Conservation (phyloP, 106 monocot species). For the Acorus gramineus region DNA sequence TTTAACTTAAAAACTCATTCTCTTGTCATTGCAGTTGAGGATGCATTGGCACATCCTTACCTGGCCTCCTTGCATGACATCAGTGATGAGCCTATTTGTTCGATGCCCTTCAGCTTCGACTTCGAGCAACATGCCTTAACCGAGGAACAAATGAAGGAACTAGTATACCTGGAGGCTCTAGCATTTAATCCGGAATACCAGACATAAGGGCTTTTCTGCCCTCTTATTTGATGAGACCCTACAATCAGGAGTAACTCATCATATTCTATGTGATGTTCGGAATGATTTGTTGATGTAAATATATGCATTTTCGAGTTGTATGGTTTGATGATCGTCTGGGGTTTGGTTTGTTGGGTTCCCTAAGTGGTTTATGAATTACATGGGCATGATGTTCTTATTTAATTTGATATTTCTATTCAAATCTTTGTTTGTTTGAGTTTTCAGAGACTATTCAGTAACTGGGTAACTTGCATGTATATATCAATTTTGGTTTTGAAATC, state of each 20-base stretch:
- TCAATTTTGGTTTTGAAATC: no score
- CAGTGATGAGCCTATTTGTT: conserved; percentile 69
- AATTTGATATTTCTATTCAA: no score
- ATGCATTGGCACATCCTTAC: conserved; percentile 76
- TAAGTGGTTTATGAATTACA: no score
- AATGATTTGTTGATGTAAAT: not conserved
- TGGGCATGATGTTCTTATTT: no score
- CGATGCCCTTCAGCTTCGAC: conserved; percentile 76
- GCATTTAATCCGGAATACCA: conserved; percentile 77
- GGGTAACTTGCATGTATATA: no score
- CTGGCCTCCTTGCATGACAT: conserved; percentile 72
- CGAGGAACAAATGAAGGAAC: conserved; percentile 88
- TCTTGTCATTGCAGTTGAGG: conserved; percentile 47
- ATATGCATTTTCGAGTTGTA: not conserved
- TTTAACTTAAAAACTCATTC: not conserved
- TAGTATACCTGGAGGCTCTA: conserved; percentile 73
- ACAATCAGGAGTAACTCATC: no score
- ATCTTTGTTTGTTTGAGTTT: no score
- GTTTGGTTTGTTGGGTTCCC: no score
- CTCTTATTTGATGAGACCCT: not conserved
- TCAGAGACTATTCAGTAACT: no score
- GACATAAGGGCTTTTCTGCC: not conserved
- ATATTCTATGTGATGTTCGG: no score
- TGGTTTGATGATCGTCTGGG: no score
- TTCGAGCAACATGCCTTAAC: conserved; percentile 81